Base-by-base conservation (phyloP, 768 basidiomycete genomes). In the Boletus sp. region DNA sequence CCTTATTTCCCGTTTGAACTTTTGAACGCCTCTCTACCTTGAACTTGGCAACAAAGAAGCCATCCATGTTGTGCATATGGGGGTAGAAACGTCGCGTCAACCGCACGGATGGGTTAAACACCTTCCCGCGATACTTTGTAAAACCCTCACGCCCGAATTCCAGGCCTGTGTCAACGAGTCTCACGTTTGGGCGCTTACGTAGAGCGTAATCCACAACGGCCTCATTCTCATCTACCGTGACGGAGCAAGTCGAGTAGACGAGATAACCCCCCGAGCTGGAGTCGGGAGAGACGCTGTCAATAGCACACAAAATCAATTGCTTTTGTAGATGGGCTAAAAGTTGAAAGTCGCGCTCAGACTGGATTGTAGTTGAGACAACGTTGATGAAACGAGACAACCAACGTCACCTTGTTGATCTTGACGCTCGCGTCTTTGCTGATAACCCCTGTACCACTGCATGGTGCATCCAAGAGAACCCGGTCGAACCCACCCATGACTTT, bases 61-160 rank as follows among this genome's bases (percentile, higher is more conserved):
- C 97, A 70, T 99, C 97, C 95, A 98, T 97, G 73, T 99, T 99
- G 75, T 98, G 95, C 63, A 97, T 94, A 72, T 98, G 95, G 15
- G 95, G 91, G 69, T 94, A 96, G 71, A 93, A 96, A 56, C 97
- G 77, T 61, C 93, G 77, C 19, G 97, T 97, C 59, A 96, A 72
- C 57, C 76, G 79, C 64, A 99, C 69, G 59, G 82, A 88, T 33
- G 88, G 78, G 68, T 85, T 79, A 74, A 98, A 98, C 30, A 73
- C 81, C 79, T 95, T 98, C 21, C 96, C 97, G 48, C 93, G 85
- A 76, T 86, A 98, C 56, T 80, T 83, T 32, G 86, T 90, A 74
- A 87, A 98, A 7, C 97, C 97, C 68, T 92, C 89, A 29, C 87
- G 82, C 47, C 97, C 97, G 68, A 99, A 99, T 66, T 87, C 87